Percentiles rank a stretch among this genome's conserved stretches.
Evolutionary conservation across 768 basidiomycete species (phyloP).

Genomic region (Tulasnella calospora): DNA sequence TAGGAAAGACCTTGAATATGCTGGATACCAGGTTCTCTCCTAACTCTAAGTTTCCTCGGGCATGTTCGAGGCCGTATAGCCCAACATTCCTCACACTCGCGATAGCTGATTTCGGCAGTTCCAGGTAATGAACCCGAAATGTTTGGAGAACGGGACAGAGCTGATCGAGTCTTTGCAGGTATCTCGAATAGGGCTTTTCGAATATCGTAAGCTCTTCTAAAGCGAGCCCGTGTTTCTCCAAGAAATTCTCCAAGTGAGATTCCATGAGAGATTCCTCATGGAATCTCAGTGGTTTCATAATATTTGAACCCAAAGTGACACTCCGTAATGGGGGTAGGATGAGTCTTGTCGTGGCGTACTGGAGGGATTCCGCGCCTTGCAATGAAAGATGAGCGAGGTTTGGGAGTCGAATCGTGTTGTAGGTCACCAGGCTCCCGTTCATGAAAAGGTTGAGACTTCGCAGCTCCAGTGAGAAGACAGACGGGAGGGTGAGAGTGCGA

Average conservation of each 20-base stretch:
- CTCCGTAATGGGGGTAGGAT: not conserved
- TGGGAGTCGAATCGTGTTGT: not conserved
- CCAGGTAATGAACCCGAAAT: not conserved
- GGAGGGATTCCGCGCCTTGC: not conserved
- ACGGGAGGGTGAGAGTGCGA: not conserved
- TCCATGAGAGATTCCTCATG: not conserved
- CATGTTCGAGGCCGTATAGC: not conserved
- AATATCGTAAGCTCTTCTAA: not conserved
- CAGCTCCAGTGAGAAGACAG: not conserved
- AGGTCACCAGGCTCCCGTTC: no score
- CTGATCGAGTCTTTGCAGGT: not conserved
- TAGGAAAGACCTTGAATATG: not conserved
- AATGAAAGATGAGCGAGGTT: not conserved
- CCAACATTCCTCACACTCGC: not conserved
- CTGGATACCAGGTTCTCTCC: not conserved
- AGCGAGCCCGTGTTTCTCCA: not conserved
- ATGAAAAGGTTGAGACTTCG: not conserved
- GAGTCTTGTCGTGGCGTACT: not conserved
- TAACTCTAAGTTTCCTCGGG: not conserved
- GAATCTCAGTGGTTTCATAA: no score
- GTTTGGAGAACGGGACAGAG: not conserved
- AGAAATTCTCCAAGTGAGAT: not conserved
- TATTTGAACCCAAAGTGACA: not conserved
- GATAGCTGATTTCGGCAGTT: not conserved
- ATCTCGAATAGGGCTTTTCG: not conserved